Evolutionary conservation across 208 protist species (phyloP).

Genomic region (Blastocrithidia nonstop): DNA sequence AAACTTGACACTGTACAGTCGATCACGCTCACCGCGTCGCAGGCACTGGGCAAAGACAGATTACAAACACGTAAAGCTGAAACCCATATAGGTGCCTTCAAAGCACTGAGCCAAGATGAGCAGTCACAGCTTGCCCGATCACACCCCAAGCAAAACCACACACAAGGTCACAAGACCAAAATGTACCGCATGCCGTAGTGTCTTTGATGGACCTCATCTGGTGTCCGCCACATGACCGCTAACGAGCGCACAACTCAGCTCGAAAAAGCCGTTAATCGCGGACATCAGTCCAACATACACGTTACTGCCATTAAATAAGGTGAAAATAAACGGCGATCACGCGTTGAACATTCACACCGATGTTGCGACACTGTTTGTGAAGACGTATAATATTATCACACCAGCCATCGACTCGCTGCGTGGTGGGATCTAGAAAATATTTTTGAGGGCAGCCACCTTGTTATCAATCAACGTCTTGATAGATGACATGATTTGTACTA

Average conservation of each 20-base stretch:
- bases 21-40: conserved; percentile 32
- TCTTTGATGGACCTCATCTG: conserved; percentile 29
- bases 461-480: background rate
- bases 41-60: conserved; percentile 57
- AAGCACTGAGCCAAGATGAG: conserved; percentile 33
- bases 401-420: conserved; percentile 30
- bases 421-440: conserved; percentile 10
- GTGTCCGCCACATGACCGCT: conserved; percentile 40
- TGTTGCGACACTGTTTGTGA: conserved; percentile 49
- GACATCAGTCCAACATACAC: conserved; percentile 41
- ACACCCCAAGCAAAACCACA: conserved; percentile 17
- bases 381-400: conserved; percentile 48
- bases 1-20: conserved; percentile 56
- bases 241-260: conserved; percentile 24
- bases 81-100: conserved; percentile 45
- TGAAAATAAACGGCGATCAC: conserved; percentile 49
- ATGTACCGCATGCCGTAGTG: conserved; percentile 21
- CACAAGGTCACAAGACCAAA: conserved; percentile 26
- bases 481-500: background rate
- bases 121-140: conserved; percentile 12
- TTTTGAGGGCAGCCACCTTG: conserved; percentile 1
- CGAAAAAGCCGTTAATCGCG: conserved; percentile 36
- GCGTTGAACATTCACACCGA: conserved; percentile 67
- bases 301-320: conserved; percentile 34
- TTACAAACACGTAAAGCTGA: conserved; percentile 47